Conservation (phyloP, 805 yeast species). For the Hanseniaspora occidentalis region DNA sequence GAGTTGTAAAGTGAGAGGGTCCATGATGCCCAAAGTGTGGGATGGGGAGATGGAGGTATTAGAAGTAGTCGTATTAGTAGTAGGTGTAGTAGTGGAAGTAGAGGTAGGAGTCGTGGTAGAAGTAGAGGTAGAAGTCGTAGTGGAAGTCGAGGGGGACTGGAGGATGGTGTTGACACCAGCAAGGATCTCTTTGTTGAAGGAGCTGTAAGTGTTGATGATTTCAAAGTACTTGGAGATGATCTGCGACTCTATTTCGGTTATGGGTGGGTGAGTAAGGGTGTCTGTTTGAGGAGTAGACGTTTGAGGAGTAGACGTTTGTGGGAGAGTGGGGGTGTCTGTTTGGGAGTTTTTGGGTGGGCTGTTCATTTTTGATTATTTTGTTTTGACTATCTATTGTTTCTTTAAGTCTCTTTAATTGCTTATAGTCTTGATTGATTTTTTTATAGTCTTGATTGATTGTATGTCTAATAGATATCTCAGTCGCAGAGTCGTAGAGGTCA, state of each 20-base stretch:
- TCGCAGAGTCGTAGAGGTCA: not conserved
- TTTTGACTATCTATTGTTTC: too few relatives aligned
- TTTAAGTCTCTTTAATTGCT: too few relatives aligned
- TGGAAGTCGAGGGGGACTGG: too few relatives aligned
- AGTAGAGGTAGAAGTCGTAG: too few relatives aligned
- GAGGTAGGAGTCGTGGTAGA: too few relatives aligned
- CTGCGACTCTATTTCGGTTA: constrained; percentile 7
- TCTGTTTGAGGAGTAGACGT: not conserved
- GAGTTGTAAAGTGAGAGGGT: not conserved
- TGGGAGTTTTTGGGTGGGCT: too few relatives aligned
- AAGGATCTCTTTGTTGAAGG: constrained; percentile 2
- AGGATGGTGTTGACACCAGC: not conserved
- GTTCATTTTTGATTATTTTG: not conserved
- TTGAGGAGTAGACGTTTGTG: not conserved
- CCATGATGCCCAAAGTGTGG: constrained; percentile 1
- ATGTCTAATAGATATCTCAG: too few relatives aligned
- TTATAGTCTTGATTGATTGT: too few relatives aligned
- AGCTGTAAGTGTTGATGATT: constrained; percentile 4
- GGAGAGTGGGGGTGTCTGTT: not conserved
- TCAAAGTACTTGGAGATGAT: constrained; percentile 7
- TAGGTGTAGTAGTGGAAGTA: not conserved
- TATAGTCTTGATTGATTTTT: too few relatives aligned
- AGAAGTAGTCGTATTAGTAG: constrained; percentile 1
- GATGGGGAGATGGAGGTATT: constrained; percentile 3
- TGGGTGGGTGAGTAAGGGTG: constrained; percentile 1